phyloP scores from a whole-genome alignment of 345 rosid genomes.

The Salix arbutifolia region DNA sequence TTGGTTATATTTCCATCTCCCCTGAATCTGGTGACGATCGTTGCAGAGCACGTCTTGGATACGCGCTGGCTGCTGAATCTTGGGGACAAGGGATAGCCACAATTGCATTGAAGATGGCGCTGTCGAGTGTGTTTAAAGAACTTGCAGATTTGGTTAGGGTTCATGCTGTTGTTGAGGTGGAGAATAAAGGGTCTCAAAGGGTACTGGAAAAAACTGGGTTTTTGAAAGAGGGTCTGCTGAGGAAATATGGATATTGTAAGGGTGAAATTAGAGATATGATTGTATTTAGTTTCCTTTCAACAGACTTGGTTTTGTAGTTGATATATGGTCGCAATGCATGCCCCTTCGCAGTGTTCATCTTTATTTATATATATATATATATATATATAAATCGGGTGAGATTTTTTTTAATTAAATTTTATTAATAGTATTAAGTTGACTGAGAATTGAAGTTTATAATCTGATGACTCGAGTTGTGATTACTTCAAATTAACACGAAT shows the following conservation, averaged over 20 bases:
- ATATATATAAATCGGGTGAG: too few species aligned
- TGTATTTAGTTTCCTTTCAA: constrained; percentile 37
- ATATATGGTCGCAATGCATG: too few species aligned
- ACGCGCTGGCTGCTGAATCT: constrained; percentile 33
- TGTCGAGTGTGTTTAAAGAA: constrained; percentile 28
- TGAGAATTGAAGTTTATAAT: too few species aligned
- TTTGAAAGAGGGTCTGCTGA: constrained; percentile 51
- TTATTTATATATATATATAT: too few species aligned
- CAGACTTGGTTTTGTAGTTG: constrained; percentile 17
- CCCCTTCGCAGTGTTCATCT: too few species aligned
- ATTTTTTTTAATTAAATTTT: too few species aligned
- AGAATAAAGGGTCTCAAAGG: constrained; percentile 52
- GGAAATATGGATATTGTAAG: constrained; percentile 45
- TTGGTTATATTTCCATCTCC: constrained; percentile 40
- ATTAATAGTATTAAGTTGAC: too few species aligned
- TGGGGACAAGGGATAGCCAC: constrained; percentile 49
- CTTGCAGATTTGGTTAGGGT: constrained; percentile 43
- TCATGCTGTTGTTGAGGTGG: constrained; percentile 52
- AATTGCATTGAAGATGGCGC: constrained; percentile 34
- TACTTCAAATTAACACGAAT: too few species aligned
- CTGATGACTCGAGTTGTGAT: too few species aligned
- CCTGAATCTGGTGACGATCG: constrained; percentile 32
- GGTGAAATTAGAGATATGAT: constrained; percentile 51
- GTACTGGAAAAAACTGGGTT: constrained; percentile 64
- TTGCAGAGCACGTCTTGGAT: constrained; percentile 37